phyloP scores from a whole-genome alignment of 768 basidiomycete genomes.

The Pulveroboletus frians region DNA sequence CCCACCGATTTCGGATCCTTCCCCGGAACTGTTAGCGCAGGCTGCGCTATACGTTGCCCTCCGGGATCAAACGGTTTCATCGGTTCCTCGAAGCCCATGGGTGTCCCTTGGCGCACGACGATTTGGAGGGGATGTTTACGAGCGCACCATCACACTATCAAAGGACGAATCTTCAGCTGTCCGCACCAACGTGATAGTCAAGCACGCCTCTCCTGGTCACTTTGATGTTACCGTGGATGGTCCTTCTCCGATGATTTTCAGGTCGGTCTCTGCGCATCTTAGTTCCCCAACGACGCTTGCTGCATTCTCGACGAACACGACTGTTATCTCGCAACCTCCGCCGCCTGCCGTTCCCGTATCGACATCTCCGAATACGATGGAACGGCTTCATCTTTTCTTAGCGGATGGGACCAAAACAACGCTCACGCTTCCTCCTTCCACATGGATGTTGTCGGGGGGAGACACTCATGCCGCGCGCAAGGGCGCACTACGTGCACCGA shows the following conservation, averaged over 20 bases:
- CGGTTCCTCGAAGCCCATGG: slow-evolving; percentile 54
- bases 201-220: slow-evolving; percentile 37
- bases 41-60: slow-evolving; percentile 73
- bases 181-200: slow-evolving; percentile 36
- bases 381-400: slow-evolving; percentile 72
- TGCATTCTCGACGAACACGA: slow-evolving; percentile 48
- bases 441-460: slow-evolving; percentile 64
- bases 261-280: slow-evolving; percentile 53
- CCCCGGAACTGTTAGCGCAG: slow-evolving; percentile 64
- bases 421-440: slow-evolving; percentile 61
- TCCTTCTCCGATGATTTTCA: slow-evolving; percentile 34
- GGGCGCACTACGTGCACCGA: slow-evolving; percentile 73
- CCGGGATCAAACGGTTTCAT: slow-evolving; percentile 45
- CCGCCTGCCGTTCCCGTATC: slow-evolving; percentile 51
- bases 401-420: slow-evolving; percentile 55
- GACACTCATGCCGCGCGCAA: slow-evolving; percentile 51
- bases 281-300: slow-evolving; percentile 49
- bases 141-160: slow-evolving; percentile 58
- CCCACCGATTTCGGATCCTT: slow-evolving; percentile 54
- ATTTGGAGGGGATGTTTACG: slow-evolving; percentile 70
- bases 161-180: slow-evolving; percentile 44
- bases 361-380: slow-evolving; percentile 51
- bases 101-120: slow-evolving; percentile 63
- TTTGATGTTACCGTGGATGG: slow-evolving; percentile 51
- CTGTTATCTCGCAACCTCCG: slow-evolving; percentile 68